Evolutionary conservation across 495 filamentous ascomycete species (phyloP).

Genomic region (Trichoderma virens): DNA sequence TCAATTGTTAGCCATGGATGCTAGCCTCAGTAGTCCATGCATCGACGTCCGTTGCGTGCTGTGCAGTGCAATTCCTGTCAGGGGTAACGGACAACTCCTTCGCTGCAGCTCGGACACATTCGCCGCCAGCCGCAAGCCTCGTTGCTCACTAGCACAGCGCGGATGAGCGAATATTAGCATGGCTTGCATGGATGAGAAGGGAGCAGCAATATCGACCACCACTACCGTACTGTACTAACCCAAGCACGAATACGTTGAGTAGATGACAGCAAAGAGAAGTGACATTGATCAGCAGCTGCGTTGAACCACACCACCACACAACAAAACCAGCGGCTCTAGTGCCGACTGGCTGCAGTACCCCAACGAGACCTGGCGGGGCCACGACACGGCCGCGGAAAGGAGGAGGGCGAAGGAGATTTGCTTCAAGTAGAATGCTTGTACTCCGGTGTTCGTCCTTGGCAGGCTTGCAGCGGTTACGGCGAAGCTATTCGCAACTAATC

Average conservation of each 20-base stretch:
- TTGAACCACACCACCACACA: neutral
- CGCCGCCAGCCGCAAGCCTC: neutral
- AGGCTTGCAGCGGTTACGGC: no score
- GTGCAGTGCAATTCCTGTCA: neutral
- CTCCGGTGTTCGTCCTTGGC: no score
- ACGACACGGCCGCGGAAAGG: neutral
- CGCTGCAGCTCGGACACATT: neutral
- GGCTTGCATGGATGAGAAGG: neutral
- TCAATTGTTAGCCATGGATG: no score
- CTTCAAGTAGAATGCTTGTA: no score
- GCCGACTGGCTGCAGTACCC: slow-evolving; percentile 1
- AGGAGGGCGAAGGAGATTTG: neutral
- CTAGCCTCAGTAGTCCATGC: no score
- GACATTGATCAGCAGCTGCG: slow-evolving; percentile 3
- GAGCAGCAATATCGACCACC: neutral
- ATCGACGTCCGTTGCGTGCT: no score
- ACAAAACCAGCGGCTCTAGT: neutral
- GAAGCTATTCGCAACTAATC: neutral
- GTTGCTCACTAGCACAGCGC: neutral
- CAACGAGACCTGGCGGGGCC: neutral
- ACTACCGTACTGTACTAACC: neutral
- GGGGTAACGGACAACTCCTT: neutral
- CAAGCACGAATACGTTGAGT: no score
- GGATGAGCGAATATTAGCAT: neutral
- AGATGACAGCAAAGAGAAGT: neutral